Base-by-base conservation (phyloP, 108 stramenopile genomes). In the Pseudonitzschia delicatissima region DNA sequence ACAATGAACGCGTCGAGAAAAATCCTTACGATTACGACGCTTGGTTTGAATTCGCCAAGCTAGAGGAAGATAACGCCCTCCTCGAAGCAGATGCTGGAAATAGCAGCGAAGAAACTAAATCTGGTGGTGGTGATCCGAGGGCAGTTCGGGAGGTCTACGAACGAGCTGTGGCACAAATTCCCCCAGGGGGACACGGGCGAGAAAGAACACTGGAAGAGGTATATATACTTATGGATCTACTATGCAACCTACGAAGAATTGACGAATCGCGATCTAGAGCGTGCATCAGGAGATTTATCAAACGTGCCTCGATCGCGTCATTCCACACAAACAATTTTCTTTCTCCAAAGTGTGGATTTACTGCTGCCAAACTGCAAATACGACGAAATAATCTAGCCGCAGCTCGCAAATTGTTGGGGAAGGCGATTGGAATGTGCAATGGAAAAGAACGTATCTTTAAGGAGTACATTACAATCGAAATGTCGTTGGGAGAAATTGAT, bases 281-380 rank as follows among this genome's bases (percentile, higher is more conserved):
- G 88, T 13, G 93, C 94, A 6, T 78, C 94, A n/a, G 7, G 81
- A 92, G 81, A 85, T 98, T 29, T 98, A 97, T 69, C 76, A 88
- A 25, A 83, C 91, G 18, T 96, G 93, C 48, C 70, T 99, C 0
- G 62, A 69, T 12, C 53, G 31, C 53, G 69, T 96, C 33, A 92
- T 99, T 45, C 99, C 99, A 5, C 99, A n/a, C n/a, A n/a, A n/a
- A n/a, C n/a, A n/a, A n/a, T n/a, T 99, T 99, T 64, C 91, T 87
- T 20, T 99, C 98, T 74, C 78, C 93, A 66, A 99, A 99, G 79
- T 82, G 98, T 50, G 98, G 99, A 98, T 79, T 98, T 44, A 65
- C 91, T 49, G 96, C 96, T 18, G 99, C 99, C 18, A 91, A 98
- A 45, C 68, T 98, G 8, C 92, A 97, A 72, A 82, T 99, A 21